phyloP scores from a whole-genome alignment of 192 early-diverging fungal species.

The Neocallimastix lanati region DNA sequence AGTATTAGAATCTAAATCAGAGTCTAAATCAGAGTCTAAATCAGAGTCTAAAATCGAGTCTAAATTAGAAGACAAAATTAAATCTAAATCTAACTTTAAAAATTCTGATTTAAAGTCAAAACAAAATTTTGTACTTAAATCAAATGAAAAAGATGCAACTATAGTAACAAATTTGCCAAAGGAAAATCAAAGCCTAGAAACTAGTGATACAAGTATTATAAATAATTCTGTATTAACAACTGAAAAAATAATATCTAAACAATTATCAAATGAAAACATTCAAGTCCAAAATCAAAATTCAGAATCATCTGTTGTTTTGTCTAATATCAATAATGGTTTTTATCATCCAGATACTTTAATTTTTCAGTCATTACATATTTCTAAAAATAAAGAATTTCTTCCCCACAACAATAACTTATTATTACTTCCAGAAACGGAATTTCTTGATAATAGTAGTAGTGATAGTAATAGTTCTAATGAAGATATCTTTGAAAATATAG shows the following conservation, averaged over 20 bases:
- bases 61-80: no score
- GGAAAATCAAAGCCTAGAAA: no score
- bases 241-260: background rate
- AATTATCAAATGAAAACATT: background rate
- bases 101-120: no score
- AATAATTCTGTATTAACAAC: background rate
- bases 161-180: no score
- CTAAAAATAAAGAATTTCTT: background rate
- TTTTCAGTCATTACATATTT: background rate
- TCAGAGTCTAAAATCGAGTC: no score
- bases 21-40: no score
- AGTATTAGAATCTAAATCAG: no score
- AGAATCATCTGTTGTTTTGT: background rate
- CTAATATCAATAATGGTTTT: background rate
- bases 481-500: background rate
- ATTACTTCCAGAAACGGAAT: background rate
- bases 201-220: no score
- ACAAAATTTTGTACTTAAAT: no score
- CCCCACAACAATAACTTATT: background rate
- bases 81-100: no score
- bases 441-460: background rate
- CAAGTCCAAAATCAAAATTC: background rate
- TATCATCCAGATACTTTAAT: background rate
- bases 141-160: no score
- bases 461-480: background rate